Conservation (phyloP, 441 rosid genomes). For the Jatropha podagrica region DNA sequence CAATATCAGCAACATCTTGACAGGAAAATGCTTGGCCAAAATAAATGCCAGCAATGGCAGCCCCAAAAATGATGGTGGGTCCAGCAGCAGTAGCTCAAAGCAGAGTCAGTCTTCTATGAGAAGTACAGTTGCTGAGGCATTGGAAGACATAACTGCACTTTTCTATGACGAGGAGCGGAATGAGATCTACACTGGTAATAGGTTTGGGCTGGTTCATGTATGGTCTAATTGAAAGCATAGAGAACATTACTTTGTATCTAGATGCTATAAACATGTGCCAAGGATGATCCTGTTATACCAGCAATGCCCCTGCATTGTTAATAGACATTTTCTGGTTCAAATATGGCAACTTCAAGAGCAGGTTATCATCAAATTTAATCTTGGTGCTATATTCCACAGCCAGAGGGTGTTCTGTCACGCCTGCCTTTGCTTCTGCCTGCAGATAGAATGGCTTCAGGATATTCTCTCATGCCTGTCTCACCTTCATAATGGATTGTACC, state of each 20-base stretch:
- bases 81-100: constrained; percentile 44
- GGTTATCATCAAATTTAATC: background rate
- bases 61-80: constrained; percentile 44
- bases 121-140: constrained; percentile 76
- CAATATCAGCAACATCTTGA: constrained; percentile 88
- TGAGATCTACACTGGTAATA: constrained; percentile 92
- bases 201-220: constrained; percentile 84
- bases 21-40: constrained; percentile 93
- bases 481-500: constrained; percentile 17
- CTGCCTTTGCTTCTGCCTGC: background rate
- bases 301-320: constrained; percentile 68
- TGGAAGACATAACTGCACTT: constrained; percentile 93
- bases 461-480: background rate
- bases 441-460: background rate
- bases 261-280: background rate
- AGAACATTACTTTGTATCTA: background rate
- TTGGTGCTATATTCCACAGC: background rate
- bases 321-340: constrained; percentile 72
- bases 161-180: constrained; percentile 95
- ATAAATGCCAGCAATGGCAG: constrained; percentile 60
- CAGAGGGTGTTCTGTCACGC: background rate
- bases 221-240: constrained; percentile 68
- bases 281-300: background rate
- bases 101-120: constrained; percentile 34
- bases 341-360: constrained; percentile 53